Evolutionary conservation across 2,329 filamentous ascomycete genomes (phyloP).

Genomic region (Penicillium sp.): DNA sequence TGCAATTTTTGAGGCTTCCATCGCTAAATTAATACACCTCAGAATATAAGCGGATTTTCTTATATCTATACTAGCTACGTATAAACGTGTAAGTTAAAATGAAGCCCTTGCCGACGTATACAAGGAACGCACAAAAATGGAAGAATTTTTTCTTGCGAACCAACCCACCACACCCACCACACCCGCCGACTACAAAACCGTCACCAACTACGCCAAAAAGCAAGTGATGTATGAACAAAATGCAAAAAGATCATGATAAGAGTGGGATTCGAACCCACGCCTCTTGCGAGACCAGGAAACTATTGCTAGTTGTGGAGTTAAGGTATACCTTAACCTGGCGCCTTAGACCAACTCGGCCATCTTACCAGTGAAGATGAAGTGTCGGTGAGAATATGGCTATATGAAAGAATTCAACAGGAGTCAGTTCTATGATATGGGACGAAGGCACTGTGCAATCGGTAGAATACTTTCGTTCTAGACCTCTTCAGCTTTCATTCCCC

Average conservation of each 20-base stretch:
- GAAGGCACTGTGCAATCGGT: too few relatives aligned
- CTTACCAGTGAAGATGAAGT: conserved; percentile 20
- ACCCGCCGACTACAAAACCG: neutral
- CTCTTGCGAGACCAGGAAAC: conserved; percentile 13
- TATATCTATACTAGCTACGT: neutral
- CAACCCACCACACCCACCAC: neutral
- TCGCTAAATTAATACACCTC: neutral
- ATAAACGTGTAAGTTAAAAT: neutral
- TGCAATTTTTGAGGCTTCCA: neutral
- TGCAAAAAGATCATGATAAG: neutral
- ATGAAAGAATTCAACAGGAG: too few relatives aligned
- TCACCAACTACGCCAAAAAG: neutral
- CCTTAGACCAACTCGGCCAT: conserved; percentile 35
- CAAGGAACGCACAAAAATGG: neutral
- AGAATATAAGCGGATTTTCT: too few relatives aligned
- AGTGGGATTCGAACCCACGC: conserved; percentile 15
- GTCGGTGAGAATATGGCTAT: neutral
- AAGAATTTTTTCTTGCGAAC: neutral
- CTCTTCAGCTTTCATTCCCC: too few relatives aligned
- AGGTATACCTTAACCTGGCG: conserved; percentile 34
- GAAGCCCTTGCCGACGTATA: neutral
- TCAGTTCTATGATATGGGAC: too few relatives aligned
- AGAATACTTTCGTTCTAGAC: too few relatives aligned
- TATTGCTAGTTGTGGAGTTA: conserved; percentile 16
- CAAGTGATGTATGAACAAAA: neutral